A percentile compares a stretch with the other conserved stretches of the same genome.
phyloP scores from a whole-genome alignment of 1,284 basidiomycete genomes.

The Hemileia vastatrix region DNA sequence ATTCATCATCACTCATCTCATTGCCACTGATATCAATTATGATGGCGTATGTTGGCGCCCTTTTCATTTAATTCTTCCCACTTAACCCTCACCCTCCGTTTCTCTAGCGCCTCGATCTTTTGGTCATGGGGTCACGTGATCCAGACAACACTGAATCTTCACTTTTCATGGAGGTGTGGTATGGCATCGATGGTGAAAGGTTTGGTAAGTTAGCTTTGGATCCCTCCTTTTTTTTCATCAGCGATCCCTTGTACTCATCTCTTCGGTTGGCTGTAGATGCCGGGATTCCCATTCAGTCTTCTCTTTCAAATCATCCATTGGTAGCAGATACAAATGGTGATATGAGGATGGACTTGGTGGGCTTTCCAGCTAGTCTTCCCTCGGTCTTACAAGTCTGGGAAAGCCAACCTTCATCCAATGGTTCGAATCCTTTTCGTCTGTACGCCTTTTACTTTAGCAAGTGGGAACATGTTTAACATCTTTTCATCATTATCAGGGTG shows the following conservation, averaged over 20 bases:
- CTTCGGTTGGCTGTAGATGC: slow-evolving; percentile 15
- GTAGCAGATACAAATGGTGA: slow-evolving; percentile 76
- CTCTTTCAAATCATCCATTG: slow-evolving; percentile 67
- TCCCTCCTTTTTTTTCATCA: not conserved
- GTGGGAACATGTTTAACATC: not conserved
- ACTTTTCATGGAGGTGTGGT: slow-evolving; percentile 16
- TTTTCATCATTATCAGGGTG: not conserved
- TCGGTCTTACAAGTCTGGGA: slow-evolving; percentile 21
- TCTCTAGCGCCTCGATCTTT: slow-evolving; percentile 5
- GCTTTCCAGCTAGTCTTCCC: slow-evolving; percentile 50
- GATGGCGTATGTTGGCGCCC: slow-evolving; percentile 9
- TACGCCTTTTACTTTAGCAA: not conserved
- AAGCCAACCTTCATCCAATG: slow-evolving; percentile 1
- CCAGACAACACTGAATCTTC: not conserved
- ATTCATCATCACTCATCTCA: slow-evolving; percentile 21
- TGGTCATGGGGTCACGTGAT: slow-evolving; percentile 6
- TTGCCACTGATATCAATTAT: slow-evolving; percentile 17
- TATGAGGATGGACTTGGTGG: slow-evolving; percentile 79
- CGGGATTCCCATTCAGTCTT: slow-evolving; percentile 53
- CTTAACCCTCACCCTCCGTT: slow-evolving; percentile 21
- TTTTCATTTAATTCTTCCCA: slow-evolving; percentile 29
- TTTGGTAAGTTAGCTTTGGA: slow-evolving; percentile 3
- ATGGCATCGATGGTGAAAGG: not conserved
- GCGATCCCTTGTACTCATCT: not conserved
- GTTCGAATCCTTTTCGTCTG: slow-evolving; percentile 11